These are phyloP conservation scores for Lomentospora prolificans DNA, from an alignment of 2,329 filamentous ascomycete genomes.

Conservation along the genomic window DNA sequence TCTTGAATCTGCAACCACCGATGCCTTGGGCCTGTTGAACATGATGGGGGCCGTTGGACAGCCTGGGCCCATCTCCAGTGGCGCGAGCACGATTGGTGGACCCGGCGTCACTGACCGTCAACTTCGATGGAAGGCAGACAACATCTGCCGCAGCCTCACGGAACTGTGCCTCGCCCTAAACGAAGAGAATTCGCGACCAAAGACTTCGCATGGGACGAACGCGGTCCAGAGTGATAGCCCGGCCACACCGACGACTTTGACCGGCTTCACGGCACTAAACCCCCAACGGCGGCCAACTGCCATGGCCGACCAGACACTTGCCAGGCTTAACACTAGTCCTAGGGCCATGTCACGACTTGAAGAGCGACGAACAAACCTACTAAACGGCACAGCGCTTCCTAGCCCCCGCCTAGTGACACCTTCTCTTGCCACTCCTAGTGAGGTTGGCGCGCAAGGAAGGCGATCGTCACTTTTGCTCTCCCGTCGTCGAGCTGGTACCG, in stretches of 20 bases:
- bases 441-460: constrained; percentile 20
- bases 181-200: constrained; percentile 37
- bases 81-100: constrained; percentile 50
- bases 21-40: constrained; percentile 68
- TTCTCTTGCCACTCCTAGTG: constrained; percentile 24
- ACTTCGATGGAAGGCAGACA: constrained; percentile 81
- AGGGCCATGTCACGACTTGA: constrained; percentile 42
- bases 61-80: constrained; percentile 57
- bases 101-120: constrained; percentile 65
- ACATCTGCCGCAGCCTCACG: constrained; percentile 83
- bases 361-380: constrained; percentile 39
- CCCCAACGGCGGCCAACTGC: constrained; percentile 32
- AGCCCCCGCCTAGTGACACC: constrained; percentile 33
- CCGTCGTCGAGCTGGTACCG: constrained; percentile 37
- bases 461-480: constrained; percentile 43
- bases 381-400: constrained; percentile 33
- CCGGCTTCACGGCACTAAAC: constrained; percentile 25
- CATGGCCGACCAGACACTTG: constrained; percentile 27
- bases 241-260: constrained; percentile 35
- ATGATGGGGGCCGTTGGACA: constrained; percentile 68
- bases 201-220: neutral
- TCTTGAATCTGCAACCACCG: constrained; percentile 70
- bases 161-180: constrained; percentile 82
- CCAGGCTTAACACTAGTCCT: constrained; percentile 32
- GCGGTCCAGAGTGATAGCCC: constrained; percentile 13